phyloP scores from a whole-genome alignment of 352 stramenopile species.

The Phytopythium montanum region DNA sequence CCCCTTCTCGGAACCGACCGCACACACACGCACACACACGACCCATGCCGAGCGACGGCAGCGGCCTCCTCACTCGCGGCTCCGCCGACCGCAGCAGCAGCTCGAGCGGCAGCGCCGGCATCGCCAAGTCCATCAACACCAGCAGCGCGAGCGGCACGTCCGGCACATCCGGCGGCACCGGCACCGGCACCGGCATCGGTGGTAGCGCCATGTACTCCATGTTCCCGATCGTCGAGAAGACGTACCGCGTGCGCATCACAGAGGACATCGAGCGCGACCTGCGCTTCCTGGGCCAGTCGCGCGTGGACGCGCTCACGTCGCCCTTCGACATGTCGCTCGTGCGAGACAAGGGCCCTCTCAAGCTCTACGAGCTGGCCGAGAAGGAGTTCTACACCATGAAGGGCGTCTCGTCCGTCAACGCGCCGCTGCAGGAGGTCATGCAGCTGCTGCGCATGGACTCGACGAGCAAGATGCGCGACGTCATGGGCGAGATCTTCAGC shows the following conservation, averaged over 20 bases:
- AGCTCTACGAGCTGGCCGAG: slow-evolving; percentile 76
- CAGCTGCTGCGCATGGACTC: slow-evolving; percentile 72
- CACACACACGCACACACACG: slow-evolving; percentile 8
- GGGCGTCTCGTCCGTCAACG: slow-evolving; percentile 63
- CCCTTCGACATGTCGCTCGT: slow-evolving; percentile 77
- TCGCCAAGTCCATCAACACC: not conserved
- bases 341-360: slow-evolving; percentile 63
- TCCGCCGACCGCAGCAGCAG: slow-evolving; percentile 5
- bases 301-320: slow-evolving; percentile 73
- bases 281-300: slow-evolving; percentile 79
- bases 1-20: no score
- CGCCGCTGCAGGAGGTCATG: slow-evolving; percentile 79
- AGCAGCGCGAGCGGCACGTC: not conserved
- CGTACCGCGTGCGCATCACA: slow-evolving; percentile 72
- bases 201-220: slow-evolving; percentile 52
- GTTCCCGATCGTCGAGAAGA: slow-evolving; percentile 85
- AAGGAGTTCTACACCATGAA: slow-evolving; percentile 89
- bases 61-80: slow-evolving; percentile 21
- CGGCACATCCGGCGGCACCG: not conserved
- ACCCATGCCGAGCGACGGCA: slow-evolving; percentile 18
- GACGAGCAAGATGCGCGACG: slow-evolving; percentile 56
- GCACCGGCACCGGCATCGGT: slow-evolving; percentile 1
- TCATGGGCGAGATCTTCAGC: slow-evolving; percentile 83
- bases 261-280: slow-evolving; percentile 82
- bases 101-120: slow-evolving; percentile 5